Conservation (phyloP, 1,139 yeast species). For the Zygosaccharomyces pseudobailii region DNA sequence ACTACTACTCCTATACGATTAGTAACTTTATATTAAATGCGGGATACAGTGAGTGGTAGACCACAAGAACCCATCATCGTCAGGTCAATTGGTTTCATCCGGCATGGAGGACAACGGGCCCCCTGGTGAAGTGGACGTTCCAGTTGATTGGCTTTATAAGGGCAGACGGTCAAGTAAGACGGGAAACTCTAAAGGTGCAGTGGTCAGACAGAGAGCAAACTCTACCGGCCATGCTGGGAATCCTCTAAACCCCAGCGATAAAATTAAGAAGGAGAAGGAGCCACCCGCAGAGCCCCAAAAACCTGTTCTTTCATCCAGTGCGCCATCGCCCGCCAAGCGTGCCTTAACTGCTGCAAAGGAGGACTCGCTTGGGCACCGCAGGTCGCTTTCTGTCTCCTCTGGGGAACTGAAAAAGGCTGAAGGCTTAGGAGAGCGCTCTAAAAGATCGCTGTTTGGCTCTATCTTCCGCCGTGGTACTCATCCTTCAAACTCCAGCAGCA, state of each 20-base stretch:
- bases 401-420: conserved; percentile 13
- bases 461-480: conserved; percentile 13
- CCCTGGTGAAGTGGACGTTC: conserved; percentile 27
- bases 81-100: conserved; percentile 1
- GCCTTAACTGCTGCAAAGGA: neutral
- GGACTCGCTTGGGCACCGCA: neutral
- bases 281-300: conserved; percentile 1
- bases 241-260: neutral
- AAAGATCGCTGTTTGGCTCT: conserved; percentile 25
- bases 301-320: neutral
- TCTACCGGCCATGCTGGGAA: neutral
- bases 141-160: conserved; percentile 34
- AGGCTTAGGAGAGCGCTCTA: conserved; percentile 16
- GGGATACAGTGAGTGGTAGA: neutral
- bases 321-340: neutral
- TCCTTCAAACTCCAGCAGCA: neutral
- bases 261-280: neutral
- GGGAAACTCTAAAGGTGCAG: neutral
- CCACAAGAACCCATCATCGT: neutral
- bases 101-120: conserved; percentile 2
- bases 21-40: neutral
- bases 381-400: conserved; percentile 11
- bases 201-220: neutral
- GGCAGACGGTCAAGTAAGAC: conserved; percentile 13
- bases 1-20: neutral